phyloP scores from a whole-genome alignment of 352 stramenopile genomes.

The Globisporangium abappressorium region DNA sequence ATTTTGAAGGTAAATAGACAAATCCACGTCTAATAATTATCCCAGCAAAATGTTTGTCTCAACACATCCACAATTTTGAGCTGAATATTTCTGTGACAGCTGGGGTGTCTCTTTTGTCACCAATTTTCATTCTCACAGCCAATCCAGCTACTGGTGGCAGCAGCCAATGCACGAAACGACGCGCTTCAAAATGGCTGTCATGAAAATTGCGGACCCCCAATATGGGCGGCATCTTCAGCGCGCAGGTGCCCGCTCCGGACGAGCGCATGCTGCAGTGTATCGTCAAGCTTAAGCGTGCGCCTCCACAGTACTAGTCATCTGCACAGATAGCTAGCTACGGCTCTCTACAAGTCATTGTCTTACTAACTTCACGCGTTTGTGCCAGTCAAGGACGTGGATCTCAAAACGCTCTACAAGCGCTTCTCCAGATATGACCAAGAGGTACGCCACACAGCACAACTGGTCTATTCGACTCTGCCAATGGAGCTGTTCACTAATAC shows the following conservation, averaged over 20 bases:
- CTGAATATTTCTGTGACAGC: background rate
- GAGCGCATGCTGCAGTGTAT: slow-evolving; percentile 74
- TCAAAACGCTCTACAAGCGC: slow-evolving; percentile 45
- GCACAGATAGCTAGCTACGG: background rate
- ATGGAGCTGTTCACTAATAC: too few species aligned
- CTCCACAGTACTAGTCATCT: background rate
- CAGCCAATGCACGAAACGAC: slow-evolving; percentile 7
- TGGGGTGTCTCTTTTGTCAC: slow-evolving; percentile 2
- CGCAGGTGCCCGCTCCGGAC: slow-evolving; percentile 48
- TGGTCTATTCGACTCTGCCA: too few species aligned
- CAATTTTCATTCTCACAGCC: background rate
- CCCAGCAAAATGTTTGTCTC: background rate
- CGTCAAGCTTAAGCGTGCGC: slow-evolving; percentile 55
- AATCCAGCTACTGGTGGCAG: slow-evolving; percentile 2
- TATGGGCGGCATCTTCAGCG: slow-evolving; percentile 52
- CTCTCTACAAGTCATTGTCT: background rate
- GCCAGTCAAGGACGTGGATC: slow-evolving; percentile 57
- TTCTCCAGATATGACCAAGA: slow-evolving; percentile 71
- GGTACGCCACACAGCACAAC: slow-evolving; percentile 19
- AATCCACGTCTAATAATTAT: background rate
- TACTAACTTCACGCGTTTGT: background rate
- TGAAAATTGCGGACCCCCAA: background rate
- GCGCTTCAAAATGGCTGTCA: background rate
- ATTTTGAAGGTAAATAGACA: background rate
- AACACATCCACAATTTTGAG: background rate